Evolutionary conservation across 805 yeast species (phyloP).

Genomic region (Myxozyma neotropica): DNA sequence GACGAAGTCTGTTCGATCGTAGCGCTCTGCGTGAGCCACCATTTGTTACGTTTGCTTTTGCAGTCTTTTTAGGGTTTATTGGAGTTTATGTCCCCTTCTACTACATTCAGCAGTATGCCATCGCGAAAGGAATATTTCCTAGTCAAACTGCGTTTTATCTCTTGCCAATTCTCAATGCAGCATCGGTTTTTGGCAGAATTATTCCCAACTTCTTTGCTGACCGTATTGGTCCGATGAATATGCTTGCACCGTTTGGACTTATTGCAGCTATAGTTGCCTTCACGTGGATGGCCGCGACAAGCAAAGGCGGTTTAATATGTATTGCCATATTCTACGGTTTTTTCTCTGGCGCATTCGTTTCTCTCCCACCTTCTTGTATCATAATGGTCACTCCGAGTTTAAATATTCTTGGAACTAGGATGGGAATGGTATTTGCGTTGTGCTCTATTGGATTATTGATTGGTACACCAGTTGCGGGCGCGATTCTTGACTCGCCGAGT

Average conservation of each 20-base stretch:
- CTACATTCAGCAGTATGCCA: slow-evolving; percentile 40
- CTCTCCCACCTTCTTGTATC: slow-evolving; percentile 41
- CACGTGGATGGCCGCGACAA: slow-evolving; percentile 44
- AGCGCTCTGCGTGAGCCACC: slow-evolving; percentile 39
- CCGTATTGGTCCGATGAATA: slow-evolving; percentile 51
- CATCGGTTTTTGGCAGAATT: slow-evolving; percentile 54
- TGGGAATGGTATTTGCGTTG: slow-evolving; percentile 63
- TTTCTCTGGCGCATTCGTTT: slow-evolving; percentile 41
- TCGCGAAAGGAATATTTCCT: slow-evolving; percentile 24
- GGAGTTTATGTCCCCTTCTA: slow-evolving; percentile 43
- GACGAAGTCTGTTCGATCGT: slow-evolving; percentile 16
- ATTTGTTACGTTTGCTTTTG: slow-evolving; percentile 35
- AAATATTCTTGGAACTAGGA: slow-evolving; percentile 42
- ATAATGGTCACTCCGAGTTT: slow-evolving; percentile 36
- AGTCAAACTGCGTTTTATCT: slow-evolving; percentile 36
- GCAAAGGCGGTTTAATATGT: slow-evolving; percentile 38
- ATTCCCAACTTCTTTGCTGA: slow-evolving; percentile 53
- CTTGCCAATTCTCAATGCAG: slow-evolving; percentile 43
- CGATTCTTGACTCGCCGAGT: slow-evolving; percentile 29
- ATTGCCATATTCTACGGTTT: slow-evolving; percentile 42
- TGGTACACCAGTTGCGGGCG: slow-evolving; percentile 43
- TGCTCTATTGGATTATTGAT: slow-evolving; percentile 53
- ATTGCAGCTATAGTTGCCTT: slow-evolving; percentile 40
- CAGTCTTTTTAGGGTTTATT: slow-evolving; percentile 38
- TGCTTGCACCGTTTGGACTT: slow-evolving; percentile 40